A percentile compares a stretch with the other conserved stretches of the same genome.
phyloP scores from a whole-genome alignment of 1,284 basidiomycete genomes.

The Puccinia hordei region DNA sequence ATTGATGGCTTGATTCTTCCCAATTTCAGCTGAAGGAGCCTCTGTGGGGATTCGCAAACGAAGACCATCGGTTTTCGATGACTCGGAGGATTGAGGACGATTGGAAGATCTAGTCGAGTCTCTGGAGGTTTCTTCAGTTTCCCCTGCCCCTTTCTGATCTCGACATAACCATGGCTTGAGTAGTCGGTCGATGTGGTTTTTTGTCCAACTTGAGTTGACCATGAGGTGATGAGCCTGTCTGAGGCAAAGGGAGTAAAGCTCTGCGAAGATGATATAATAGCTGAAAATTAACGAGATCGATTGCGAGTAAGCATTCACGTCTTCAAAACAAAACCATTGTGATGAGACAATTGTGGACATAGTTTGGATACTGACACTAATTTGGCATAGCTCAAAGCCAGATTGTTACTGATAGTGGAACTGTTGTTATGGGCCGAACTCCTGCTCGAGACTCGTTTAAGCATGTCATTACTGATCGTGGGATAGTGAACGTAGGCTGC shows the following conservation, averaged over 20 bases:
- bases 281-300: slow-evolving; percentile 60
- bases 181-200: slow-evolving; percentile 75
- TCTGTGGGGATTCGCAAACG: slow-evolving; percentile 70
- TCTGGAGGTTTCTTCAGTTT: background rate
- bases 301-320: slow-evolving; percentile 32
- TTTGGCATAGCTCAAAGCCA: slow-evolving; percentile 69
- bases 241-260: slow-evolving; percentile 76
- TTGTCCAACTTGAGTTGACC: slow-evolving; percentile 96
- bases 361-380: slow-evolving; percentile 66
- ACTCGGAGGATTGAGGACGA: slow-evolving; percentile 57
- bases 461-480: slow-evolving; percentile 92
- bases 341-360: slow-evolving; percentile 12
- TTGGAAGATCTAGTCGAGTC: slow-evolving; percentile 50
- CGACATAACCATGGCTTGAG: slow-evolving; percentile 58
- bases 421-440: slow-evolving; percentile 71
- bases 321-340: slow-evolving; percentile 23
- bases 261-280: slow-evolving; percentile 87
- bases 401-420: slow-evolving; percentile 67
- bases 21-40: background rate
- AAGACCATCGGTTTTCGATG: slow-evolving; percentile 51
- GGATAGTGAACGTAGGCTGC: slow-evolving; percentile 96
- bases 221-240: slow-evolving; percentile 72
- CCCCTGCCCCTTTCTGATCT: background rate
- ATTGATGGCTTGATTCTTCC: too few relatives aligned
- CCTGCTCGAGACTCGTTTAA: slow-evolving; percentile 72